phyloP scores from a whole-genome alignment of 1,284 basidiomycete species.

The Austropuccinia psidii region DNA sequence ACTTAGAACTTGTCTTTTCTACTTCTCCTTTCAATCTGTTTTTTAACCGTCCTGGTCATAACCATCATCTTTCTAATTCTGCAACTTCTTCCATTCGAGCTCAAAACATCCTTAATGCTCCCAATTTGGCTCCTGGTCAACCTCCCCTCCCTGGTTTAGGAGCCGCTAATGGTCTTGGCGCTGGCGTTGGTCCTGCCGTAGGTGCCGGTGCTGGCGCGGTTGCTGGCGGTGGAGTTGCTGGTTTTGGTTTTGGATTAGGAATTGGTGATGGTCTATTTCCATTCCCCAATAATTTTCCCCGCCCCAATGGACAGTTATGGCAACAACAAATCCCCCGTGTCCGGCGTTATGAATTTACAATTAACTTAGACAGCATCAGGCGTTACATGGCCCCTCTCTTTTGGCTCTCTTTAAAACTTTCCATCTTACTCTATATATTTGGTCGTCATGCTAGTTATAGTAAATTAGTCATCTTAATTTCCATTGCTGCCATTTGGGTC shows the following conservation, averaged over 20 bases:
- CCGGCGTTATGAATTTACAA: constrained; percentile 39
- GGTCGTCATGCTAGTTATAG: constrained; percentile 41
- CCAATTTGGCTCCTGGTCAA: neutral
- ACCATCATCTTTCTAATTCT: neutral
- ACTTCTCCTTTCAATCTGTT: neutral
- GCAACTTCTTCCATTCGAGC: constrained; percentile 6
- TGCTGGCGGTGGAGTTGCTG: neutral
- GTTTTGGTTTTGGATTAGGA: constrained; percentile 8
- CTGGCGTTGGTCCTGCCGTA: neutral
- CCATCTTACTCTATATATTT: constrained; percentile 44
- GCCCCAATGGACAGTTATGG: constrained; percentile 14
- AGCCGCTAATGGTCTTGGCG: neutral
- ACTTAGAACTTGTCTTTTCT: constrained; percentile 9
- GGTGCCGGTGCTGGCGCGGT: constrained; percentile 6
- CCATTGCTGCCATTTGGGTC: constrained; percentile 42
- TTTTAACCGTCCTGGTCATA: neutral
- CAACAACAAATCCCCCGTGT: constrained; percentile 20
- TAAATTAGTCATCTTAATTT: constrained; percentile 41
- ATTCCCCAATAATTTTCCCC: neutral
- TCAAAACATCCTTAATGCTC: neutral
- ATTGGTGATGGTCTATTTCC: constrained; percentile 8
- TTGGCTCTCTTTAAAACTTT: constrained; percentile 43
- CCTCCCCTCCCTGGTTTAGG: neutral
- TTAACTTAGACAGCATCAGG: constrained; percentile 44
- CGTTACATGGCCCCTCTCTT: constrained; percentile 42